A percentile compares a stretch with the other conserved stretches of the same genome.
phyloP scores from a whole-genome alignment of 306 rosid species.

The Ammopiptanthus mongolicus region DNA sequence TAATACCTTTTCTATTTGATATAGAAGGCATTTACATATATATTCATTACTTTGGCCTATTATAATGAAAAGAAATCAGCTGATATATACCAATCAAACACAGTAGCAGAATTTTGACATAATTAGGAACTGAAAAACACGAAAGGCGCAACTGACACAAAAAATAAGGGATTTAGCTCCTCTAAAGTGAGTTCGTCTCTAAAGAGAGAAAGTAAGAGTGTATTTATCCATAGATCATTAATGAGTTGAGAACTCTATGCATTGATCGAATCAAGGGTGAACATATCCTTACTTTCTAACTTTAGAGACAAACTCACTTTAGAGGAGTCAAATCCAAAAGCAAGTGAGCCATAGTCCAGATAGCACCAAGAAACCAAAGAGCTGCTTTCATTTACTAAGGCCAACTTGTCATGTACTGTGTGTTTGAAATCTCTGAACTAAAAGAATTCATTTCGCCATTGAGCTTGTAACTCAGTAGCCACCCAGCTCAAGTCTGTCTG shows the following conservation, averaged over 20 bases:
- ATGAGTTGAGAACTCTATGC: too few relatives aligned
- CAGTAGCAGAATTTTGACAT: background rate
- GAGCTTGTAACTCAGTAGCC: background rate
- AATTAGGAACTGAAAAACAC: background rate
- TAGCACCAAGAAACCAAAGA: slow-evolving; percentile 8
- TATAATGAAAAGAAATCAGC: background rate
- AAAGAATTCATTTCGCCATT: background rate
- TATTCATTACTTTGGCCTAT: background rate
- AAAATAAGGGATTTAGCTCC: too few relatives aligned
- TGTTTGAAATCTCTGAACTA: background rate
- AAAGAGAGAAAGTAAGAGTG: too few relatives aligned
- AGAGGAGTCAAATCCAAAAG: too few relatives aligned
- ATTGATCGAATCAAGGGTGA: too few relatives aligned
- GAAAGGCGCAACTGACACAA: slow-evolving; percentile 2
- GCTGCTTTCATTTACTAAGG: background rate
- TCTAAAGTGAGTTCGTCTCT: too few relatives aligned
- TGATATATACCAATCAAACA: background rate
- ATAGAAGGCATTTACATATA: background rate
- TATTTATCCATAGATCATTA: too few relatives aligned
- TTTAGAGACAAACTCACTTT: too few relatives aligned
- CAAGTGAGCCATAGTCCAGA: slow-evolving; percentile 4
- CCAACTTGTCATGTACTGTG: background rate
- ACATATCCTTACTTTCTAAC: too few relatives aligned
- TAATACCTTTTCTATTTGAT: background rate
- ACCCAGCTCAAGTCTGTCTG: background rate